These are phyloP conservation scores for Carpinus viminea DNA, from an alignment of 306 rosid species.

Conservation along the genomic window DNA sequence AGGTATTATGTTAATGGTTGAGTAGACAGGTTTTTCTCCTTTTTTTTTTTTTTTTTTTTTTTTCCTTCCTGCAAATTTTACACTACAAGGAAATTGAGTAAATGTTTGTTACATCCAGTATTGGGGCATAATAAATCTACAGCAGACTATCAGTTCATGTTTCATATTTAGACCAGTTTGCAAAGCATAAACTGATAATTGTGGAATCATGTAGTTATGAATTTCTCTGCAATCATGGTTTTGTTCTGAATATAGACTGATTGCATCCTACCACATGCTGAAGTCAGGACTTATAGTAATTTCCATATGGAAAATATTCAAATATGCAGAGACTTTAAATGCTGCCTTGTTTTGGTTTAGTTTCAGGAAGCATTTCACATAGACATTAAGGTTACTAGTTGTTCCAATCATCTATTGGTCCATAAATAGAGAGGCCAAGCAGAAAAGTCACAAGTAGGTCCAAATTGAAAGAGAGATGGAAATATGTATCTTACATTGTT, in stretches of 20 bases:
- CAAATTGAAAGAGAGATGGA: background rate
- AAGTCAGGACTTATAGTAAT: background rate
- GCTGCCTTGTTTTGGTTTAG: background rate
- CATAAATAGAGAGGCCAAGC: background rate
- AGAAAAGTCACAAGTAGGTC: background rate
- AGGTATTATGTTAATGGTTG: background rate
- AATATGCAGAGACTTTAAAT: background rate
- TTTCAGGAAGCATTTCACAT: background rate
- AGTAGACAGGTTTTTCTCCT: background rate
- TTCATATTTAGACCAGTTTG: background rate
- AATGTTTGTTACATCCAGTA: background rate
- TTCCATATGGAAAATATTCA: background rate
- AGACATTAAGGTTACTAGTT: background rate
- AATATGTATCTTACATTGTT: slow-evolving; percentile 11
- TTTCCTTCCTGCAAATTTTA: too few species aligned
- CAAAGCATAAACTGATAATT: background rate
- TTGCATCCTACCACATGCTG: background rate
- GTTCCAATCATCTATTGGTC: background rate
- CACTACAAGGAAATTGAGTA: background rate
- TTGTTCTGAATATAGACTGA: background rate
- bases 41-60: too few species aligned
- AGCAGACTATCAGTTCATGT: background rate
- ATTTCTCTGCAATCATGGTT: background rate
- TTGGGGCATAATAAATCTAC: background rate
- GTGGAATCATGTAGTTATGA: background rate